phyloP scores from a whole-genome alignment of 2,329 filamentous ascomycete species.

The Aureobasidium leucospermi region DNA sequence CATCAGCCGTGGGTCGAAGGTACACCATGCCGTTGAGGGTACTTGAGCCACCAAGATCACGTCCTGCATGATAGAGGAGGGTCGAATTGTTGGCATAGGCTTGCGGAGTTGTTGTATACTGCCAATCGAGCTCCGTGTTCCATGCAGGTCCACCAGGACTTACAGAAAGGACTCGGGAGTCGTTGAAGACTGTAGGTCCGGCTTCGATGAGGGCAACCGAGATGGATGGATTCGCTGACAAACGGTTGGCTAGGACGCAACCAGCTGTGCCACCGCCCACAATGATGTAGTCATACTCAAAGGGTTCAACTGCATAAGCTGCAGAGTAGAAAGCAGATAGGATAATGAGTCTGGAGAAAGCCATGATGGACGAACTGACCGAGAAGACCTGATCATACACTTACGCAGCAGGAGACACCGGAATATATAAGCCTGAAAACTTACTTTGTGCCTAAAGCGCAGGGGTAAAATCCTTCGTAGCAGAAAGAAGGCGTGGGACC shows the following conservation, averaged over 20 bases:
- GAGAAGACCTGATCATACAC: too few relatives aligned
- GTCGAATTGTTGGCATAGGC: slow-evolving; percentile 11
- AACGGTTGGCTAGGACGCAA: slow-evolving; percentile 17
- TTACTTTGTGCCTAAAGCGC: background rate
- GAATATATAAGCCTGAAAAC: background rate
- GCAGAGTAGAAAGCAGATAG: background rate
- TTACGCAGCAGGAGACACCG: background rate
- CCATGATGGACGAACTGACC: background rate
- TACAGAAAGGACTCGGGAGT: slow-evolving; percentile 18
- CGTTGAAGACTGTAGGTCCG: slow-evolving; percentile 17
- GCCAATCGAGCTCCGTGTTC: slow-evolving; percentile 19
- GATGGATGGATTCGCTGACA: slow-evolving; percentile 17
- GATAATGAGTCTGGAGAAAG: background rate
- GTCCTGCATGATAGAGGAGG: slow-evolving; percentile 24
- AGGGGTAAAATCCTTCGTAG: background rate
- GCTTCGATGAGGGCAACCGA: slow-evolving; percentile 19
- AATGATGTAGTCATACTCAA: slow-evolving; percentile 18
- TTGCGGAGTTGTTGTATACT: slow-evolving; percentile 16
- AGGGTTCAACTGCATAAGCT: background rate
- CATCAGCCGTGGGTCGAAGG: background rate
- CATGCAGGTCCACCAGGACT: slow-evolving; percentile 16
- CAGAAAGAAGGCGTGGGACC: background rate
- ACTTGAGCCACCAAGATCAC: slow-evolving; percentile 32
- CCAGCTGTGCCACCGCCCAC: slow-evolving; percentile 19
- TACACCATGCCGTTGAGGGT: slow-evolving; percentile 28